Conservation (phyloP, 129 eudicot species). For the Arctium minus region DNA sequence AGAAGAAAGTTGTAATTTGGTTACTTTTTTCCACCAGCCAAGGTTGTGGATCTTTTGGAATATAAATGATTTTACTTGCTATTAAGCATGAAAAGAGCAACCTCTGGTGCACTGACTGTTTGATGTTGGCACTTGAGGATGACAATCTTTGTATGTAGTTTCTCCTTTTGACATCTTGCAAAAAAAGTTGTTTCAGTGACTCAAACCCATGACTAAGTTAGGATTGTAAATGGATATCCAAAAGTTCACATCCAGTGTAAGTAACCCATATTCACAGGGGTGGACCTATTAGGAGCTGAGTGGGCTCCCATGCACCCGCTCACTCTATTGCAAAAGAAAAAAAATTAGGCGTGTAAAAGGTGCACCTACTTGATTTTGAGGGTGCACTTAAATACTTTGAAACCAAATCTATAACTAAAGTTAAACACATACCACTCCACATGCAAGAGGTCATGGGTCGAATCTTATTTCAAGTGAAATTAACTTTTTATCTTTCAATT, state of each 20-base stretch:
- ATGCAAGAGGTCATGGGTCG: too few species aligned
- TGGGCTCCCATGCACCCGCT: too few species aligned
- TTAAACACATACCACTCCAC: too few species aligned
- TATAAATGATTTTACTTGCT: not conserved
- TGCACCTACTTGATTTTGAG: too few species aligned
- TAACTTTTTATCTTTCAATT: too few species aligned
- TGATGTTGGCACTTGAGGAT: not conserved
- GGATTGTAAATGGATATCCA: not conserved
- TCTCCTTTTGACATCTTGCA: not conserved
- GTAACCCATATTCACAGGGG: too few species aligned
- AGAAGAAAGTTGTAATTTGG: not conserved
- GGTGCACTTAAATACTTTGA: too few species aligned
- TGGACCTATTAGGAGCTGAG: too few species aligned
- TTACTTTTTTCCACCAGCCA: slow-evolving; percentile 1
- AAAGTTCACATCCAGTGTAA: not conserved
- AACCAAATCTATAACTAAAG: too few species aligned
- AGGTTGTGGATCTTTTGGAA: slow-evolving; percentile 11
- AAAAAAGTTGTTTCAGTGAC: not conserved
- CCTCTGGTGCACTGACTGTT: not conserved
- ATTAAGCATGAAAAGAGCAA: not conserved
- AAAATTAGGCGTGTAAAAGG: too few species aligned
- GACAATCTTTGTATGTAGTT: not conserved
- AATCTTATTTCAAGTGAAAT: too few species aligned
- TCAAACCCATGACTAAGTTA: not conserved
- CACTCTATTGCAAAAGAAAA: too few species aligned